phyloP scores from a whole-genome alignment of 192 early-diverging fungal species.

The Rhizoclosmatium globosum region DNA sequence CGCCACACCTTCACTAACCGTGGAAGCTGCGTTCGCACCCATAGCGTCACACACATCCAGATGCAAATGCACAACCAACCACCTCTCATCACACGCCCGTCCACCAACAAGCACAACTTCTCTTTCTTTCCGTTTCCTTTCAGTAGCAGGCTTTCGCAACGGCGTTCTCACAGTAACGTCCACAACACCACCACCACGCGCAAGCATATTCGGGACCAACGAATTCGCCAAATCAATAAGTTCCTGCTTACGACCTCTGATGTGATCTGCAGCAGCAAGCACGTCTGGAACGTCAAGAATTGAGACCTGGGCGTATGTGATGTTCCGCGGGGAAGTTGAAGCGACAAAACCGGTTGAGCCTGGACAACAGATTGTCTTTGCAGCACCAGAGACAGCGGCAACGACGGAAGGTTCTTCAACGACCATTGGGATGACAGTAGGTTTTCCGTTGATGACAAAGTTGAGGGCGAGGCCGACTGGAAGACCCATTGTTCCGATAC shows the following conservation, averaged over 20 bases:
- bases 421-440: slow-evolving; percentile 75
- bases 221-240: slow-evolving; percentile 67
- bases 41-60: slow-evolving; percentile 83
- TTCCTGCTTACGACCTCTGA: slow-evolving; percentile 29
- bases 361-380: slow-evolving; percentile 69
- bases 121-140: slow-evolving; percentile 20
- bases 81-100: slow-evolving; percentile 11
- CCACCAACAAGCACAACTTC: slow-evolving; percentile 1
- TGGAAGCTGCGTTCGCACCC: slow-evolving; percentile 78
- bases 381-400: slow-evolving; percentile 80
- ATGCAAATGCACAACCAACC: slow-evolving; percentile 79
- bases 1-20: slow-evolving; percentile 75
- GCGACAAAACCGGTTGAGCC: slow-evolving; percentile 64
- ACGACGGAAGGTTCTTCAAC: slow-evolving; percentile 82
- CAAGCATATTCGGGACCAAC: slow-evolving; percentile 70
- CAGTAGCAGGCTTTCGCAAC: slow-evolving; percentile 31
- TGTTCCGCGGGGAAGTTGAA: slow-evolving; percentile 66
- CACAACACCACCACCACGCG: slow-evolving; percentile 73
- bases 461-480: slow-evolving; percentile 80
- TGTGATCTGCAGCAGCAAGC: not conserved
- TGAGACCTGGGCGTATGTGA: slow-evolving; percentile 62
- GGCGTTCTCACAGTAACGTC: slow-evolving; percentile 61
- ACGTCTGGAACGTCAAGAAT: slow-evolving; percentile 23
- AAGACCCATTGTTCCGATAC: slow-evolving; percentile 67
- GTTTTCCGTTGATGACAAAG: slow-evolving; percentile 70